Base-by-base conservation (phyloP, 2,329 filamentous ascomycete species). In the Fusarium pseudocircinatum region DNA sequence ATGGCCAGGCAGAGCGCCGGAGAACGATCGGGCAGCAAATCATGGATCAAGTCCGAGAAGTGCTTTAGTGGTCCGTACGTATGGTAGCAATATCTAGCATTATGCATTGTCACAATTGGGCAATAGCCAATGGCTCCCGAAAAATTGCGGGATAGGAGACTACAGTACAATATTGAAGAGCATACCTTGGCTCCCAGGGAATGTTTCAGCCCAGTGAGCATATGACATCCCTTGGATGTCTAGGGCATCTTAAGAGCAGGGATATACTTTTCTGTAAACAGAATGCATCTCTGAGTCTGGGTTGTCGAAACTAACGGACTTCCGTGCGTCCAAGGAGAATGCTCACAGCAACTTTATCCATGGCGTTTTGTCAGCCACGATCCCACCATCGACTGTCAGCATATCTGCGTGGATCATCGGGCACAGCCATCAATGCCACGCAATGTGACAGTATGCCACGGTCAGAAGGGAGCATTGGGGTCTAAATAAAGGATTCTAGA, bases 11-110 rank as follows among this genome's bases (percentile, higher is more conserved):
- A 4, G 87, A 87, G 59, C 84, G 88, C 61, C 84, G 89, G 69
- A 86, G 91, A 72, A 88, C 89, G 1, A 85, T 91, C 81, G 88
- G 88, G 6, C 87, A 90, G 77, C 89, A 91, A 79, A 85, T 91
- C 46, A 81, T 91, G 67, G 89, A 91, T 75, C 88, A 91, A 78
- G 89, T 92, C 64, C 76, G 82, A 56, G 82, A 83, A 60, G 81
- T 81, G 11, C 75, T 84, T 59, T 84, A 80, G 67, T 69, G 49
- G 62, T 52, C 37, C 28, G 59, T 59, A 56, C 26, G 59, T 58
- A 54, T 22, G 44, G 59, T 42, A 44, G 39, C 24, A 30, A 40
- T 22, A 44, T 49, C 18, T 13, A 53, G 36, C 28, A 42, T 28
- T 43, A 22, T 34, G 43, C 16, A 13, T 22, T 36, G 30, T 63